Percentiles rank a stretch among this genome's conserved stretches.
Evolutionary conservation across 768 basidiomycete genomes (phyloP).

Genomic region (Tricholoma saponaceum): DNA sequence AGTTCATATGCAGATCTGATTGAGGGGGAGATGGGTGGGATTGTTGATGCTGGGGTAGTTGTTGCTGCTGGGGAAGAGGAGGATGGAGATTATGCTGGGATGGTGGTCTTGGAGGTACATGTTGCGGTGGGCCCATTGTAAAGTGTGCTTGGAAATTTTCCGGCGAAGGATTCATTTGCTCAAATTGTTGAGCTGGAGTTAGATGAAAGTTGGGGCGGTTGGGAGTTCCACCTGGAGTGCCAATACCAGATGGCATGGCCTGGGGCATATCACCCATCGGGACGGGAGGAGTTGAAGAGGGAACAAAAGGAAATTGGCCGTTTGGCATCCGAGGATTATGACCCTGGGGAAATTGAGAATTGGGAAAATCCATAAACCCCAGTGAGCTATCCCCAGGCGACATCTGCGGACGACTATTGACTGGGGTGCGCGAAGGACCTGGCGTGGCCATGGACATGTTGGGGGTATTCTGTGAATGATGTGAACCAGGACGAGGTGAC

Average conservation of each 20-base stretch:
- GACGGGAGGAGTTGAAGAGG: conserved; percentile 45
- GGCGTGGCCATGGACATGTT: conserved; percentile 34
- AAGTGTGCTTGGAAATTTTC: conserved; percentile 31
- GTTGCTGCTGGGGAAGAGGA: conserved; percentile 27
- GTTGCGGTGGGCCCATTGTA: conserved; percentile 27
- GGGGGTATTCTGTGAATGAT: conserved; percentile 34
- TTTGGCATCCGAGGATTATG: conserved; percentile 31
- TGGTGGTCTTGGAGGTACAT: conserved; percentile 38
- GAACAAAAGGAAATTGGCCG: conserved; percentile 37
- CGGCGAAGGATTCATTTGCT: conserved; percentile 41
- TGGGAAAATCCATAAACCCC: conserved; percentile 41
- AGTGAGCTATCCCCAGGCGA: conserved; percentile 38
- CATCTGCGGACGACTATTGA: conserved; percentile 39
- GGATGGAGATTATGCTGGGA: conserved; percentile 33
- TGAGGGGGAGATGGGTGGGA: conserved; percentile 38
- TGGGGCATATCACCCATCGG: conserved; percentile 43
- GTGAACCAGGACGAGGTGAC: conserved; percentile 36
- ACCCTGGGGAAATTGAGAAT: conserved; percentile 26
- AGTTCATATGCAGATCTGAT: conserved; percentile 36
- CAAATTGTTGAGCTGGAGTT: conserved; percentile 64
- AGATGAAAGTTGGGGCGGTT: conserved; percentile 42
- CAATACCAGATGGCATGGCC: conserved; percentile 31
- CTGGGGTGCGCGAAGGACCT: conserved; percentile 34
- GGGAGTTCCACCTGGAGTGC: conserved; percentile 34
- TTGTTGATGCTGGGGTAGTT: conserved; percentile 20